Percentiles rank a stretch among this genome's conserved stretches.
phyloP scores from a whole-genome alignment of 352 stramenopile genomes.

The Globisporangium orthogonon region DNA sequence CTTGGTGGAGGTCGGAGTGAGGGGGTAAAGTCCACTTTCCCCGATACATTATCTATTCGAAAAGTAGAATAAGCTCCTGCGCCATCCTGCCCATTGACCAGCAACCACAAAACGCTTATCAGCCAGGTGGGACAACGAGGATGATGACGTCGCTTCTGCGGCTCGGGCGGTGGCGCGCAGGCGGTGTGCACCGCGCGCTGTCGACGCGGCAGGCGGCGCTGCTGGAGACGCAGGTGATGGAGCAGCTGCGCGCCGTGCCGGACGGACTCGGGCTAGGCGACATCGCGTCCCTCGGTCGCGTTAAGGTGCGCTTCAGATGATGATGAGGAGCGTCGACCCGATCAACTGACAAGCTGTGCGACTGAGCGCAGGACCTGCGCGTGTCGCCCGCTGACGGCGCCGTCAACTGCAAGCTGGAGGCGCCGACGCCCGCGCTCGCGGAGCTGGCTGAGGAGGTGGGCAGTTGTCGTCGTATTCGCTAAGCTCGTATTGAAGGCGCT shows the following conservation, averaged over 20 bases:
- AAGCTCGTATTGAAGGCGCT: background rate
- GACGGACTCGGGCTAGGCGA: slow-evolving; percentile 70
- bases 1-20: background rate
- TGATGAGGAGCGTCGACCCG: background rate
- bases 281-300: slow-evolving; percentile 65
- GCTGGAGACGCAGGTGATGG: slow-evolving; percentile 72
- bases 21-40: background rate
- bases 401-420: slow-evolving; percentile 74
- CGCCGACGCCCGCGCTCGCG: slow-evolving; percentile 57
- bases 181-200: slow-evolving; percentile 23
- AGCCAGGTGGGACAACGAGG: background rate
- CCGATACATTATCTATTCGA: background rate
- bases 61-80: background rate
- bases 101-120: background rate
- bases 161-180: slow-evolving; percentile 15
- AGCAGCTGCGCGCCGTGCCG: slow-evolving; percentile 56
- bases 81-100: background rate
- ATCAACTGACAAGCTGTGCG: background rate
- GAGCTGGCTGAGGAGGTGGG: slow-evolving; percentile 61
- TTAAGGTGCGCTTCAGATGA: slow-evolving; percentile 43
- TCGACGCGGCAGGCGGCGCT: slow-evolving; percentile 60
- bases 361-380: slow-evolving; percentile 34
- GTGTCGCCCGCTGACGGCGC: slow-evolving; percentile 32
- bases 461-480: background rate
- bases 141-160: slow-evolving; percentile 5